These are phyloP conservation scores for Naganishia cerealis DNA, from an alignment of 1,284 basidiomycete genomes.

Conservation along the genomic window DNA sequence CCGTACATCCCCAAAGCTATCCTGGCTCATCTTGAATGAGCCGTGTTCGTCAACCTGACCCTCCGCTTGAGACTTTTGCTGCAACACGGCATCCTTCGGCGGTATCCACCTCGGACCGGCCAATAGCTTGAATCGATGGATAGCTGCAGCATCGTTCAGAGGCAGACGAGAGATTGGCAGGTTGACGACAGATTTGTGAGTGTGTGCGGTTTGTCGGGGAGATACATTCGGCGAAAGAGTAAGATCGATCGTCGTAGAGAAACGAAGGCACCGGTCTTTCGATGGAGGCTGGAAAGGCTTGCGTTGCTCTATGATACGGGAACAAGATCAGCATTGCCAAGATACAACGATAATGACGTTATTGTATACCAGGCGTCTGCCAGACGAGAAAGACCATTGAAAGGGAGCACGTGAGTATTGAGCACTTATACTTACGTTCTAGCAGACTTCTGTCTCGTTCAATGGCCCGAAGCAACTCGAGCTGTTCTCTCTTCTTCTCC, in stretches of 20 bases:
- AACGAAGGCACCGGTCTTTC: constrained; percentile 61
- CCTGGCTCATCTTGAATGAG: constrained; percentile 80
- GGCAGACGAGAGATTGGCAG: constrained; percentile 71
- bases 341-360: no score
- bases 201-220: constrained; percentile 62
- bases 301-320: constrained; percentile 64
- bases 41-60: constrained; percentile 62
- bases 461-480: constrained; percentile 75
- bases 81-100: constrained; percentile 24
- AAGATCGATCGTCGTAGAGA: constrained; percentile 70
- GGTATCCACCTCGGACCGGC: constrained; percentile 80
- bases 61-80: constrained; percentile 47
- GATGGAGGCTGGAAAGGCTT: constrained; percentile 70
- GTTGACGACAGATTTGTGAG: constrained; percentile 66
- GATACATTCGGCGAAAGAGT: constrained; percentile 61
- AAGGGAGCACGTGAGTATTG: background rate
- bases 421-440: constrained; percentile 62
- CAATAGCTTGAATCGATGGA: constrained; percentile 76
- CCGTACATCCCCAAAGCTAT: constrained; percentile 70
- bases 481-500: constrained; percentile 66
- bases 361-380: constrained; percentile 27
- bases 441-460: constrained; percentile 79
- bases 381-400: background rate
- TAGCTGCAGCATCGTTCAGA: constrained; percentile 62
- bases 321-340: background rate